A percentile compares a stretch with the other conserved stretches of the same genome.
Conservation (phyloP, 768 basidiomycete genomes). For the Tulasnella sp. region DNA sequence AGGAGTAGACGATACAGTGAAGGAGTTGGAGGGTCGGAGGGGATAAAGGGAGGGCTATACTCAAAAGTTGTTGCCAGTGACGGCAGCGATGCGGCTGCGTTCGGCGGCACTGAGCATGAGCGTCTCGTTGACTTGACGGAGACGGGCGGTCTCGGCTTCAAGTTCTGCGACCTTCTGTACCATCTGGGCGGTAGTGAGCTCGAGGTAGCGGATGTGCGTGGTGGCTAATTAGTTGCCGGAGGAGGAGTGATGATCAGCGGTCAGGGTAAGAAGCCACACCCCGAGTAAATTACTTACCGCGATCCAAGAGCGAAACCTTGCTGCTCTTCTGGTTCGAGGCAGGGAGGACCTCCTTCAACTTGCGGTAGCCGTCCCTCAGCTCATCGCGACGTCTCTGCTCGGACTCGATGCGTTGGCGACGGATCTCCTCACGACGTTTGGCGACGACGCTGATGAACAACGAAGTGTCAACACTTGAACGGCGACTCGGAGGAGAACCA, state of each 20-base stretch:
- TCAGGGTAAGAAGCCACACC: background rate
- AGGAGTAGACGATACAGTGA: constrained; percentile 16
- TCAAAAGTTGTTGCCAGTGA: constrained; percentile 15
- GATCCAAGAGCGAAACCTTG: constrained; percentile 88
- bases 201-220: constrained; percentile 84
- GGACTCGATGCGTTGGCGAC: constrained; percentile 90
- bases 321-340: constrained; percentile 90
- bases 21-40: constrained; percentile 5
- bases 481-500: constrained; percentile 28
- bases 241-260: constrained; percentile 12
- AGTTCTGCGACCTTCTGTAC: constrained; percentile 77
- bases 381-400: constrained; percentile 92
- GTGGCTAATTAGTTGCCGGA: constrained; percentile 57
- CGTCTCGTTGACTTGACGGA: constrained; percentile 83
- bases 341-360: constrained; percentile 88
- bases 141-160: constrained; percentile 66
- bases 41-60: constrained; percentile 20
- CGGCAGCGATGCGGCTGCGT: constrained; percentile 42
- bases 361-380: constrained; percentile 87
- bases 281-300: constrained; percentile 57
- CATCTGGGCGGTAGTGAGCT: constrained; percentile 76
- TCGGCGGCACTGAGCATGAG: constrained; percentile 84
- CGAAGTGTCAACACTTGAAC: constrained; percentile 31
- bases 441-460: constrained; percentile 36
- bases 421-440: constrained; percentile 81